Base-by-base conservation (phyloP, 371 early-diverging fungal genomes). In the Circinella minor region DNA sequence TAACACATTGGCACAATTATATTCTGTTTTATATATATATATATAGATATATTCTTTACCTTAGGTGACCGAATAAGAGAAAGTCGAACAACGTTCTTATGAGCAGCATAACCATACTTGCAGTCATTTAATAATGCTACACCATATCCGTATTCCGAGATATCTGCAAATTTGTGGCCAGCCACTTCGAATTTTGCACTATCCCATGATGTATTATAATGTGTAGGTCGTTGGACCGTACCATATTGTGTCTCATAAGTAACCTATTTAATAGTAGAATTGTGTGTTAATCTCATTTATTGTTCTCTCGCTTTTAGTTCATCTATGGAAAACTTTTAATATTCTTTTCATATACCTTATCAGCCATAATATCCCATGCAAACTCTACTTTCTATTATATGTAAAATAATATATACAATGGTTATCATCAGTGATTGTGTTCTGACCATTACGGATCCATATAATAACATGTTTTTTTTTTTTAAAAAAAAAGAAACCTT, bases 161-260 rank as follows among this genome's bases (percentile, higher is more conserved):
- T 83, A 73, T 98, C 98, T 8, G 93, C 97, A 82, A 93, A 99
- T 76, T 95, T 96, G 87, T 99, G 99, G 0, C 92, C 97, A 78
- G 46, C 55, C 74, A 83, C 84, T 71, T 84, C 84, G 59, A 84
- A 84, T 65, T 93, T 92, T 15, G 98, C 97, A 71, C 94, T 83
- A 72, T 98, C 98, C 88, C 94, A 93, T 18, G 92, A 90, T 5
- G 94, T 97, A 79, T 98, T 99, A 85, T 89, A 95, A 59, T 97
- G 96, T 4, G 95, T 98, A 3, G 98, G 96, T 49, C 99, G 86
- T 75, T 92, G 91, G 6, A 98, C 85, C 38, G 88, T 88, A 13
- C 99, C 98, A 81, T 93, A 97, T 78, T 96, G 96, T 7, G 95
- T 95, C 71, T 99, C 98, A 74, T 96, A 99, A 0, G 97, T 97